These are phyloP conservation scores for Exophiala oligosperma DNA, from an alignment of 2,329 filamentous ascomycete species.

Conservation along the genomic window DNA sequence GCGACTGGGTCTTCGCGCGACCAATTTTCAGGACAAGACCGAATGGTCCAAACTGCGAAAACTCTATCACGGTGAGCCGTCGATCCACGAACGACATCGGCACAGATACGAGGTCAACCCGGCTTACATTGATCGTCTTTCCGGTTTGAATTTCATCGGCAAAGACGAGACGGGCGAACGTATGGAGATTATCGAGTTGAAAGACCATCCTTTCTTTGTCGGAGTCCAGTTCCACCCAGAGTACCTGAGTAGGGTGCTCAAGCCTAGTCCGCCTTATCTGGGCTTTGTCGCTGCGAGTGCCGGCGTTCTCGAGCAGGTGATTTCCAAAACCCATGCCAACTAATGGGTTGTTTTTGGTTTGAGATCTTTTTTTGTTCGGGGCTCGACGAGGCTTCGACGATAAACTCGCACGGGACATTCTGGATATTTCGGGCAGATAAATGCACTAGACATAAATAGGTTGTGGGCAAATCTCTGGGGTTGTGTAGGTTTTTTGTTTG, in stretches of 20 bases:
- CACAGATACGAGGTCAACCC: slow-evolving; percentile 93
- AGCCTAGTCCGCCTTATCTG: slow-evolving; percentile 73
- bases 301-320: slow-evolving; percentile 59
- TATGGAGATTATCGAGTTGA: slow-evolving; percentile 81
- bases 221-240: slow-evolving; percentile 89
- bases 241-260: slow-evolving; percentile 73
- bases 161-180: slow-evolving; percentile 76
- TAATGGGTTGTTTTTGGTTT: background rate
- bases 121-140: slow-evolving; percentile 66
- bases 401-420: no score
- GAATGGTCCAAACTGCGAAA: slow-evolving; percentile 78
- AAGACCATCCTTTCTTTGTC: slow-evolving; percentile 81
- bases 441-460: no score
- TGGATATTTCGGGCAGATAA: no score
- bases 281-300: slow-evolving; percentile 80
- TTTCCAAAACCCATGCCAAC: slow-evolving; percentile 14
- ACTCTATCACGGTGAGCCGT: slow-evolving; percentile 58
- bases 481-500: no score
- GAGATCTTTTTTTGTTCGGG: no score
- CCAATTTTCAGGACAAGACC: slow-evolving; percentile 70
- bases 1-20: slow-evolving; percentile 75
- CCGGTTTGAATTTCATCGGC: slow-evolving; percentile 74
- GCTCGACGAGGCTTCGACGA: no score
- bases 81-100: slow-evolving; percentile 73
- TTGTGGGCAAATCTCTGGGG: no score